Evolutionary conservation across 2,329 filamentous ascomycete species (phyloP).

Genomic region (Neurospora sp.): DNA sequence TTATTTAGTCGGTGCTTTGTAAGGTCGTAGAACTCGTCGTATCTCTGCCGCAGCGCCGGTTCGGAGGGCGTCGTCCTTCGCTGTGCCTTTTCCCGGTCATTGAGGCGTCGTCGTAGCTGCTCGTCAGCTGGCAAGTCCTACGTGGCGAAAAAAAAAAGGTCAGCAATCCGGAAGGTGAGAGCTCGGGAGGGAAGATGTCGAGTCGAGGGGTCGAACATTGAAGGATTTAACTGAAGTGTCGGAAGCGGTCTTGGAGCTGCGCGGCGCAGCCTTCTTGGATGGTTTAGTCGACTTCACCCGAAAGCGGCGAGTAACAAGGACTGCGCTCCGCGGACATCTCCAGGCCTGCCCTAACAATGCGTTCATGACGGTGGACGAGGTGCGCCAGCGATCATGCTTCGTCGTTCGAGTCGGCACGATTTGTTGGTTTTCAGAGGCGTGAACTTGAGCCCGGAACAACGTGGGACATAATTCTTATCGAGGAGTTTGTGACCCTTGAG

Average conservation of each 20-base stretch:
- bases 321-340: slow-evolving; percentile 10
- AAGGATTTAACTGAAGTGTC: neutral
- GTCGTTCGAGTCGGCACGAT: neutral
- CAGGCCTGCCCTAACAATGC: slow-evolving; percentile 13
- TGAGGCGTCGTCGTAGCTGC: slow-evolving; percentile 2
- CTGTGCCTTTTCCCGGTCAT: neutral
- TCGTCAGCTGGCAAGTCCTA: neutral
- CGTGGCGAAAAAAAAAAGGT: neutral
- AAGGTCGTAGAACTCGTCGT: neutral
- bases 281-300: neutral
- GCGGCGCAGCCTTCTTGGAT: neutral
- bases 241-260: neutral
- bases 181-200: neutral
- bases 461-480: neutral
- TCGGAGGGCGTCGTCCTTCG: neutral
- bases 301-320: slow-evolving; percentile 3
- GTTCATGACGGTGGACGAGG: slow-evolving; percentile 17
- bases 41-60: neutral
- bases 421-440: neutral
- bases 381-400: slow-evolving; percentile 14
- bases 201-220: neutral
- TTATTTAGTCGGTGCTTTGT: slow-evolving; percentile 10
- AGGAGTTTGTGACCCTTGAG: neutral
- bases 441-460: neutral
- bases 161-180: slow-evolving; percentile 1